A percentile compares a stretch with the other conserved stretches of the same genome.
phyloP scores from a whole-genome alignment of 257 asterid species.

The Echites panduratus region DNA sequence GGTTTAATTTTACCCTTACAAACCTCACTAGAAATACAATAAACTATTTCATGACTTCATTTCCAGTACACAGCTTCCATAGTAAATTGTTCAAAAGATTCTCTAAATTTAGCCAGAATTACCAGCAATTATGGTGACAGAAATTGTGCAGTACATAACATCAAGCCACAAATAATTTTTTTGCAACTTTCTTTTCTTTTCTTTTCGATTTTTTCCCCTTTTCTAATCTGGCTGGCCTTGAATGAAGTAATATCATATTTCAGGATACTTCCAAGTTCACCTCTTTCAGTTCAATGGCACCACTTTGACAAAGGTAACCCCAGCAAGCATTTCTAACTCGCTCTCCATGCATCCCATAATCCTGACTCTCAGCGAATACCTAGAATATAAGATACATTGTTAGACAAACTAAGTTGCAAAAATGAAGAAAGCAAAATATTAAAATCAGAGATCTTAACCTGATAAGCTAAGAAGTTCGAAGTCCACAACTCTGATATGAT shows the following conservation, averaged over 20 bases:
- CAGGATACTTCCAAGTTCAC: slow-evolving; percentile 34
- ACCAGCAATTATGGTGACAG: not conserved
- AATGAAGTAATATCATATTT: not conserved
- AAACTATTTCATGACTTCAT: not conserved
- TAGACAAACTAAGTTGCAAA: slow-evolving; percentile 8
- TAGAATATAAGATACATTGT: slow-evolving; percentile 23
- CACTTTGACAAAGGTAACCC: slow-evolving; percentile 99
- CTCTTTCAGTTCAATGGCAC: slow-evolving; percentile 86
- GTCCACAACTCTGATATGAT: slow-evolving; percentile 90
- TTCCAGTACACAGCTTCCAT: not conserved
- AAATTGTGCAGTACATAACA: not conserved
- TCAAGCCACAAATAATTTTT: not conserved
- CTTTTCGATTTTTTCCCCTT: no score
- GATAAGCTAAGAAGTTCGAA: slow-evolving; percentile 89
- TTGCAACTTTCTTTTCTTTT: not conserved
- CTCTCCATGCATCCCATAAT: slow-evolving; percentile 90
- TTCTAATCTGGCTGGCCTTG: not conserved
- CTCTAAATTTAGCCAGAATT: not conserved
- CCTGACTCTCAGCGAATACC: slow-evolving; percentile 99
- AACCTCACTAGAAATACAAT: not conserved
- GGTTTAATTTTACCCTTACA: not conserved
- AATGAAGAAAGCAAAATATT: not conserved
- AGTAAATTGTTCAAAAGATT: not conserved
- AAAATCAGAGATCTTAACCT: slow-evolving; percentile 43
- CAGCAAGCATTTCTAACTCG: slow-evolving; percentile 98